Base-by-base conservation (phyloP, 495 filamentous ascomycete species). In the Corynascus novoguineensis region DNA sequence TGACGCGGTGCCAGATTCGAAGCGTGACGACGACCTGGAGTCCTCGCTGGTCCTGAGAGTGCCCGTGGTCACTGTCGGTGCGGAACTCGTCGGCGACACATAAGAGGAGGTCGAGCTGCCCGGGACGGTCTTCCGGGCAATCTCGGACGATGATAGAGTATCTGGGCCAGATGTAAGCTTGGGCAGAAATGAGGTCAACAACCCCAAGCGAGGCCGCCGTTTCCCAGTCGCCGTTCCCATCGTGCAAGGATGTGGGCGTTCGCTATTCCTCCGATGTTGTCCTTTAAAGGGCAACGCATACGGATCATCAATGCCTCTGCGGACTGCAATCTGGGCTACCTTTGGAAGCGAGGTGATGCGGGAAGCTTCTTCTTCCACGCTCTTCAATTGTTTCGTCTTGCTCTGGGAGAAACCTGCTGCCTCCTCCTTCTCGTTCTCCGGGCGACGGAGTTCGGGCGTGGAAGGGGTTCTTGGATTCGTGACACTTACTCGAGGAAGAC, bases 401-500 rank as follows among this genome's bases (percentile, higher is more conserved):
- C 21, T 24, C 51, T 27, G 28, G 7, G 51, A 42, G 6, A 32
- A 35, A 38, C 38, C 27, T 5, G 3, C 22, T 28, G 27, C 44
- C 35, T 22, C 38, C 38, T 15, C 19, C 28, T 45, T 40, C n/a
- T n/a, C n/a, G n/a, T n/a, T n/a, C n/a, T n/a, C n/a, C 15, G 17
- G n/a, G 47, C 29, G 49, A 54, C 24, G 50, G 27, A n/a, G 35
- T 14, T 37, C 10, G 37, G n/a, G 17, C 1, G 5, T 17, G 37
- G 35, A 38, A 4, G 1, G 35, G 50, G 37, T 41, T 42, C 25
- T 42, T 29, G n/a, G n/a, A n/a, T n/a, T n/a, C n/a, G n/a, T 40
- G 54, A 25, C 50, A 67, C 64, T 67, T 69, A 69, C 64, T 55
- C 27, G 64, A 58, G n/a, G n/a, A n/a, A 51, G 59, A 31, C 60